Conservation (phyloP, 2,329 filamentous ascomycete species). For the Albifimbria verrucaria region DNA sequence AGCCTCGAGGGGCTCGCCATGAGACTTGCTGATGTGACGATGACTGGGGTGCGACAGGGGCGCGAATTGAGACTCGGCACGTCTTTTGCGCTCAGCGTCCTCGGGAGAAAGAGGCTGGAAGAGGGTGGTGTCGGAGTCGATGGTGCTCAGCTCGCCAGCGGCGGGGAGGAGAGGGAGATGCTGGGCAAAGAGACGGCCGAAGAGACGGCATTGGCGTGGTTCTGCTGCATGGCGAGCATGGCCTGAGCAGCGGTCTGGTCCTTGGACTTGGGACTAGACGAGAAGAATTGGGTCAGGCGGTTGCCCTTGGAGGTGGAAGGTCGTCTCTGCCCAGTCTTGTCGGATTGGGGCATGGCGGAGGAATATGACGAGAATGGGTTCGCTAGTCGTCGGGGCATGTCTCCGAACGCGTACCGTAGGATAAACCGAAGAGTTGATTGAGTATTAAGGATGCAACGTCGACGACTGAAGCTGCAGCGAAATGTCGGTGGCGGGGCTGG, state of each 20-base stretch:
- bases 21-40: conserved; percentile 84
- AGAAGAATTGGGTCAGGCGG: conserved; percentile 80
- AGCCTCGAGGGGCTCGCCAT: conserved; percentile 73
- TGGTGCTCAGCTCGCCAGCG: conserved; percentile 66
- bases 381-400: conserved; percentile 58
- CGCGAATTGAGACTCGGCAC: conserved; percentile 86
- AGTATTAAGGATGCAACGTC: background rate
- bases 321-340: conserved; percentile 53
- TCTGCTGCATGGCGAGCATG: conserved; percentile 64
- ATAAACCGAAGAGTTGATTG: conserved; percentile 3
- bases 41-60: conserved; percentile 78
- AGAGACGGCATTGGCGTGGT: conserved; percentile 41
- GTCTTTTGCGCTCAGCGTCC: conserved; percentile 72
- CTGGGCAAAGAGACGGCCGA: conserved; percentile 78
- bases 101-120: conserved; percentile 86
- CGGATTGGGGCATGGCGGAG: conserved; percentile 43
- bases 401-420: conserved; percentile 21
- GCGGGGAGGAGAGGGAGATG: conserved; percentile 87
- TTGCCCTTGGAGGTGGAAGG: conserved; percentile 66
- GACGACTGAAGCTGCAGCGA: background rate
- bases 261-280: conserved; percentile 73
- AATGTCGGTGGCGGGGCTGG: background rate
- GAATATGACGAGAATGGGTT: conserved; percentile 51
- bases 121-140: conserved; percentile 71
- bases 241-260: conserved; percentile 62